Base-by-base conservation (phyloP, 129 eudicot species). In the Silybum marianum region DNA sequence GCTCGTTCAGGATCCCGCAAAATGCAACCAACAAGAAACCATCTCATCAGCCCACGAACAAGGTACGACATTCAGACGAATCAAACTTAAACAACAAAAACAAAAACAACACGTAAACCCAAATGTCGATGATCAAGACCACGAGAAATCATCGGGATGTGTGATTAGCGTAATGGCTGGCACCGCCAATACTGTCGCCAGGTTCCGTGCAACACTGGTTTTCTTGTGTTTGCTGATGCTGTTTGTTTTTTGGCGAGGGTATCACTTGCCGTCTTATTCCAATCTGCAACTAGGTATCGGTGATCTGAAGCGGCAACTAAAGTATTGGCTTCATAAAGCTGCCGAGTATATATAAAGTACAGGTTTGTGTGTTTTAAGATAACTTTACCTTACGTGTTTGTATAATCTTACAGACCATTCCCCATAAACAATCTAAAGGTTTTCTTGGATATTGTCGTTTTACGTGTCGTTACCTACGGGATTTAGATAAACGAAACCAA, bases 41-140 rank as follows among this genome's bases (percentile, higher is more conserved):
- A 30, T 39, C 19, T 30, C 36, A 25, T 25, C 88, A 0, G 4
- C 69, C 36, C 22, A n/a, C 21, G 24, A 12, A 65, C 97, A 92
- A 60, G 99, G 97, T 73, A 88, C 90, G 1, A 89, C 94, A 14
- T 78, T 85, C 81, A 62, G 91, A 71, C 80, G 98, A 80, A 87
- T 92, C 78, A 84, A 82, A 79, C 69, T 91, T 32, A 79, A 69
- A 71, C 83, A 26, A 22, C 67, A 4, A 79, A 42, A 26, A 22
- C 67, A 4, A 79, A 42, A 32, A n/a, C 42, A 32, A 16, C 71
- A 8, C 16, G 3, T 14, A 22, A 28, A 23, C 9, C 72, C 40
- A 14, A 11, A 68, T 48, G 60, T 4, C 36, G 36, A 25, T 62
- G 18, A 48, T 11, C 22, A 63, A 69, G 26, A 76, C 48, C 63